Conservation (phyloP, 139 green algal species). For the Picochlorum sp. region DNA sequence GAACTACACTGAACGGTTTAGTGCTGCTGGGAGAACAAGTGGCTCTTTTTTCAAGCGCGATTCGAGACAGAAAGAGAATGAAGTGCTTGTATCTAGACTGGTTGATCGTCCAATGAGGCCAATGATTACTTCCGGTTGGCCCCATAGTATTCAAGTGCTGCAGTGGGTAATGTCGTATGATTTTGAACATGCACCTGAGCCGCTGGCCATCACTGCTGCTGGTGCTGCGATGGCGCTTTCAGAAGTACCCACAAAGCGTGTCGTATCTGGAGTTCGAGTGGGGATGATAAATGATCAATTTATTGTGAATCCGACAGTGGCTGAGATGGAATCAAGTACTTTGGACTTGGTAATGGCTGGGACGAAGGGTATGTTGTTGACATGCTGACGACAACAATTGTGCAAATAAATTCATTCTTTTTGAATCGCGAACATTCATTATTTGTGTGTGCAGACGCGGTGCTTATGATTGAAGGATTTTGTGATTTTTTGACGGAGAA, state of each 20-base stretch:
- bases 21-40: constrained; percentile 75
- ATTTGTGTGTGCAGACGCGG: no score
- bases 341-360: constrained; percentile 89
- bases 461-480: constrained; percentile 98
- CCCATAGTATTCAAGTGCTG: constrained; percentile 77
- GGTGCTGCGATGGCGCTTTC: constrained; percentile 70
- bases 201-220: constrained; percentile 88
- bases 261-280: constrained; percentile 82
- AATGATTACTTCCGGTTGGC: constrained; percentile 83
- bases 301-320: constrained; percentile 73
- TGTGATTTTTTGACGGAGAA: constrained; percentile 87
- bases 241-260: constrained; percentile 69
- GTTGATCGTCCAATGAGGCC: constrained; percentile 90
- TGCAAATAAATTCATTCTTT: no score
- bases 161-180: constrained; percentile 85
- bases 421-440: no score
- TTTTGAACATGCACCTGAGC: constrained; percentile 60
- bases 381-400: no score
- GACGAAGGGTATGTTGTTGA: no score
- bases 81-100: constrained; percentile 77
- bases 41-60: constrained; percentile 86
- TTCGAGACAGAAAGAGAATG: constrained; percentile 64
- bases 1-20: constrained; percentile 90
- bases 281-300: constrained; percentile 50
- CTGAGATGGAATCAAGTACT: constrained; percentile 39